A percentile compares a stretch with the other conserved stretches of the same genome.
phyloP scores from a whole-genome alignment of 2,329 filamentous ascomycete species.

The Diaporthe sp. region DNA sequence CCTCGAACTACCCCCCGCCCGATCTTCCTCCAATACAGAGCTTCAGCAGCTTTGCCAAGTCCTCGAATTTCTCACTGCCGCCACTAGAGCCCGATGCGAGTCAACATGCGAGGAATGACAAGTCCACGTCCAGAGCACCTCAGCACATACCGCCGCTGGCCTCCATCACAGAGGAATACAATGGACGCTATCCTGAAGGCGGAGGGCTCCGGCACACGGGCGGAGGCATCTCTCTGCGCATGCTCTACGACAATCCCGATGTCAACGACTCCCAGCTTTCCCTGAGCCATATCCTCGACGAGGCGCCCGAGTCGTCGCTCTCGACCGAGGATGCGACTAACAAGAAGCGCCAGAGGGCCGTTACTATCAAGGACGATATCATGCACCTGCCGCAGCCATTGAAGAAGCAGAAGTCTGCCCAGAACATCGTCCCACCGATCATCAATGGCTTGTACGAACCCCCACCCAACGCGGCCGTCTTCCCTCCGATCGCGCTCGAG shows the following conservation, averaged over 20 bases:
- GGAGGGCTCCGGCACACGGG: conserved; percentile 30
- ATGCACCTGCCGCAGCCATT: conserved; percentile 72
- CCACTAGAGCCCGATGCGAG: conserved; percentile 62
- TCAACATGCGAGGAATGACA: conserved; percentile 49
- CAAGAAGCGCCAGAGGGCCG: conserved; percentile 65
- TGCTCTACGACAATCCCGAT: conserved; percentile 53
- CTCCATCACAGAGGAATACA: conserved; percentile 35
- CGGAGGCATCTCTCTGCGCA: conserved; percentile 46
- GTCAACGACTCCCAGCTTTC: conserved; percentile 53
- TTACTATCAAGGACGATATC: conserved; percentile 68
- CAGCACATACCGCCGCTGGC: conserved; percentile 41
- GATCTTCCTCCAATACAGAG: conserved; percentile 66
- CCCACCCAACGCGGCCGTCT: conserved; percentile 69
- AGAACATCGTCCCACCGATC: conserved; percentile 69
- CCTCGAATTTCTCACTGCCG: conserved; percentile 57
- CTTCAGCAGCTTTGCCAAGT: conserved; percentile 52
- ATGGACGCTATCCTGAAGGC: conserved; percentile 29
- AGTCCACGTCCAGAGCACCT: conserved; percentile 37
- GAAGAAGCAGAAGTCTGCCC: conserved; percentile 70
- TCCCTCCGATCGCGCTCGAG: conserved; percentile 72
- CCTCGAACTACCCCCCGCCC: conserved; percentile 53
- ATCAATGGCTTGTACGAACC: conserved; percentile 73
- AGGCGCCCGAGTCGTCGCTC: conserved; percentile 48
- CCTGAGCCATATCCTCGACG: conserved; percentile 58
- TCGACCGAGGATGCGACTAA: conserved; percentile 50